Evolutionary conservation across 106 monocot genomes (phyloP).

Genomic region (Dendrobium officinale): DNA sequence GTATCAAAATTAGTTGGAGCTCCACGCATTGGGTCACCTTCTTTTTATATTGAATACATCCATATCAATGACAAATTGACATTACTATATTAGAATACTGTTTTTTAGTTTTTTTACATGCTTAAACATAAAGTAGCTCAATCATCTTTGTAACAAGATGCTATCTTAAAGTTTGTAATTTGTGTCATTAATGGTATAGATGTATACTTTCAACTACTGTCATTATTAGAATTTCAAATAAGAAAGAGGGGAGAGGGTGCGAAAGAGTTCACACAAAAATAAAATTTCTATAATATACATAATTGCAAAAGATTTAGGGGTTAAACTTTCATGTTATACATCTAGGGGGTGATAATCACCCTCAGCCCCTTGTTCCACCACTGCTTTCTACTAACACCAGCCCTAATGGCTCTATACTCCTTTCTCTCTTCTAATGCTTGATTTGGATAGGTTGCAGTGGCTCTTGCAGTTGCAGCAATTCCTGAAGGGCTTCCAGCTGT

Average conservation of each 20-base stretch:
- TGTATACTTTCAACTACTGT: no score
- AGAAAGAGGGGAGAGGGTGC: no score
- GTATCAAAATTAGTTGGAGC: neutral
- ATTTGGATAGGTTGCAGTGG: constrained; percentile 78
- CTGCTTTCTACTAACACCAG: neutral
- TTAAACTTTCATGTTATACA: no score
- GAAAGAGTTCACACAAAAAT: no score
- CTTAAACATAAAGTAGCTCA: neutral
- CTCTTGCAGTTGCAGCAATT: constrained; percentile 97
- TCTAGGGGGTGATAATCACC: no score
- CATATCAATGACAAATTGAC: neutral
- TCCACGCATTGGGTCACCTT: neutral
- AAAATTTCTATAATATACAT: no score
- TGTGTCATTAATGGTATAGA: neutral
- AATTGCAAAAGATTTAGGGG: no score
- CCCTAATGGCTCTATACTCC: neutral
- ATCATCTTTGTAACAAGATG: neutral
- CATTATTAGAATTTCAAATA: no score
- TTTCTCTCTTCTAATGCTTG: constrained; percentile 8
- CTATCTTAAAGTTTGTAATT: neutral
- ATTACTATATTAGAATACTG: neutral
- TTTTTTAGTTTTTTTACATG: neutral
- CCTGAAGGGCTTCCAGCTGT: constrained; percentile 99
- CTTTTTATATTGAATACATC: neutral
- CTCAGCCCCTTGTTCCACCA: no score